Percentiles rank a stretch among this genome's conserved stretches.
Evolutionary conservation across 2,329 filamentous ascomycete species (phyloP).

Genomic region (Stachybotrys chartarum): DNA sequence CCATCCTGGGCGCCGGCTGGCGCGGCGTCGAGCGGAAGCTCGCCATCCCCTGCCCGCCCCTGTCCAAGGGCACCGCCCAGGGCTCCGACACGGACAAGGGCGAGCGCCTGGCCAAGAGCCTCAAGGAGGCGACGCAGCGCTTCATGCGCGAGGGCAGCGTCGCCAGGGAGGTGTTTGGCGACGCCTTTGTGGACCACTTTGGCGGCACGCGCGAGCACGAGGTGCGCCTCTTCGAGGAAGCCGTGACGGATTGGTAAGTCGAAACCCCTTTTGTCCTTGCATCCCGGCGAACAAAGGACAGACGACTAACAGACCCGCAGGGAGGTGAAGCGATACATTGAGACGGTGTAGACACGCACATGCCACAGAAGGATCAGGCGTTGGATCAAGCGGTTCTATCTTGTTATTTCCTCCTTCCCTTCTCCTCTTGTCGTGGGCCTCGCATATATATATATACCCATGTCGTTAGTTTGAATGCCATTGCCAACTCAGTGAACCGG

Average conservation of each 20-base stretch:
- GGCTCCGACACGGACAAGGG: conserved; percentile 66
- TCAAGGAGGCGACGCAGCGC: conserved; percentile 75
- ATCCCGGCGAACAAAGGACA: background rate
- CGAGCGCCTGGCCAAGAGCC: conserved; percentile 69
- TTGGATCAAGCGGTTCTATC: background rate
- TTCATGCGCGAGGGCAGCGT: conserved; percentile 76
- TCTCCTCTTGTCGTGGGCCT: background rate
- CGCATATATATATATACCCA: background rate
- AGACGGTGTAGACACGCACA: conserved; percentile 47
- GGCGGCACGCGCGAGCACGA: conserved; percentile 90
- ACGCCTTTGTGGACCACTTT: conserved; percentile 94
- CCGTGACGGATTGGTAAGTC: conserved; percentile 90
- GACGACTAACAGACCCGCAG: conserved; percentile 29
- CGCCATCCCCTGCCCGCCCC: conserved; percentile 70
- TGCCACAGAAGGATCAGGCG: background rate
- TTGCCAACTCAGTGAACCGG: background rate
- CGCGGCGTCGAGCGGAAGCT: conserved; percentile 89
- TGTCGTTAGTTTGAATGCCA: background rate
- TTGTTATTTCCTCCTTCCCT: too few relatives aligned
- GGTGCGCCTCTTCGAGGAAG: conserved; percentile 84
- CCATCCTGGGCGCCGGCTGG: conserved; percentile 83
- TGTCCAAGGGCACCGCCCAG: conserved; percentile 79
- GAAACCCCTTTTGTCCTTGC: background rate
- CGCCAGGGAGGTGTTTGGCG: conserved; percentile 88
- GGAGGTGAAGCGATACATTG: conserved; percentile 73